Evolutionary conservation across 495 filamentous ascomycete species (phyloP).

Genomic region (Copromyces sp.): DNA sequence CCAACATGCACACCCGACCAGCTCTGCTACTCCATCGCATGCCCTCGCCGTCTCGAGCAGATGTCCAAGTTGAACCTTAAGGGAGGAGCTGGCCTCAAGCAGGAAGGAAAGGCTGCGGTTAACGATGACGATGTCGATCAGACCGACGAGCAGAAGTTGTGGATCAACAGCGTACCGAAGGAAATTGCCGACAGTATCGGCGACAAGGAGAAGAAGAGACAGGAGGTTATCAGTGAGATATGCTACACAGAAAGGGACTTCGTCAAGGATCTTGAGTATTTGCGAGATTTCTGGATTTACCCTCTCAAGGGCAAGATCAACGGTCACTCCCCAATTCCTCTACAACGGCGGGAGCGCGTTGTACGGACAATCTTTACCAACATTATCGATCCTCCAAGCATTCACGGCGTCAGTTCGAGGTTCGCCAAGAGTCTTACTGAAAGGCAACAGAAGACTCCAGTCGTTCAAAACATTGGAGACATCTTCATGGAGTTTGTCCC

Average conservation of each 20-base stretch:
- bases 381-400: conserved; percentile 67
- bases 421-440: conserved; percentile 81
- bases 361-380: conserved; percentile 94
- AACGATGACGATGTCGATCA: conserved; percentile 81
- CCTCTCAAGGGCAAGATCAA: conserved; percentile 64
- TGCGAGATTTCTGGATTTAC: conserved; percentile 98
- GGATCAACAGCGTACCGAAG: conserved; percentile 97
- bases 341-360: conserved; percentile 77
- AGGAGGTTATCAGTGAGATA: conserved; percentile 95
- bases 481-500: conserved; percentile 90
- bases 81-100: conserved; percentile 74
- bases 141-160: conserved; percentile 93
- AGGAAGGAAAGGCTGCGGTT: conserved; percentile 60
- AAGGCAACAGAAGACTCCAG: conserved; percentile 77
- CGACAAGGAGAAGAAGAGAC: conserved; percentile 91
- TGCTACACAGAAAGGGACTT: conserved; percentile 99
- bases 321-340: conserved; percentile 70
- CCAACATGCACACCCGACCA: conserved; percentile 92
- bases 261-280: conserved; percentile 96
- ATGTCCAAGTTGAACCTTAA: conserved; percentile 88
- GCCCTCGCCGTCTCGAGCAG: conserved; percentile 87
- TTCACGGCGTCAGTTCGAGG: conserved; percentile 78
- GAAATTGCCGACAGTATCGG: conserved; percentile 81
- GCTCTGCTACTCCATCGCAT: conserved; percentile 97
- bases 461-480: conserved; percentile 86